A percentile compares a stretch with the other conserved stretches of the same genome.
phyloP scores from a whole-genome alignment of 1,284 basidiomycete species.

The Porogramme epimiltina region DNA sequence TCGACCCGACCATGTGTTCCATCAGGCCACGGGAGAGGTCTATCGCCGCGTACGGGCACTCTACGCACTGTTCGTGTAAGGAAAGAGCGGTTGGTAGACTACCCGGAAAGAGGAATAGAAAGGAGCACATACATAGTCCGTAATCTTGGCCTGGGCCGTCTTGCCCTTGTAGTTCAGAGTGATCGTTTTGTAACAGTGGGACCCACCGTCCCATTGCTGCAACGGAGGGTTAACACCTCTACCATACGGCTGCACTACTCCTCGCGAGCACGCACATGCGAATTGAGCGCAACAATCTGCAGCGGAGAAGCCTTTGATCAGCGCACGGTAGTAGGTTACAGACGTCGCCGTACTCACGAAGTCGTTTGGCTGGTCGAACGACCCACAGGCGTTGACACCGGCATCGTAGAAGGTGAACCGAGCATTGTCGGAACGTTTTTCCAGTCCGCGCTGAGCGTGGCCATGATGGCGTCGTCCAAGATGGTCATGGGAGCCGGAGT shows the following conservation, averaged over 20 bases:
- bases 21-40: constrained; percentile 83
- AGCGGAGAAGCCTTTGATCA: too few relatives aligned
- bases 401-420: constrained; percentile 49
- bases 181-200: constrained; percentile 3
- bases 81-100: not conserved
- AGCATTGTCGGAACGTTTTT: constrained; percentile 25
- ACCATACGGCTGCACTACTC: not conserved
- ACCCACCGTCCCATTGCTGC: constrained; percentile 5
- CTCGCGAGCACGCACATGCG: constrained; percentile 3
- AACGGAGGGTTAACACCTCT: not conserved
- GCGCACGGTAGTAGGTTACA: not conserved
- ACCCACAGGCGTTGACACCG: constrained; percentile 17
- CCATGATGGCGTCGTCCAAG: constrained; percentile 9
- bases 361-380: constrained; percentile 27
- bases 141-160: constrained; percentile 1
- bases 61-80: constrained; percentile 52
- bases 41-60: constrained; percentile 70
- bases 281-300: constrained; percentile 15
- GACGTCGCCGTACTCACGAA: constrained; percentile 30
- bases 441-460: constrained; percentile 1
- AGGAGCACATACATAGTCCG: constrained; percentile 3
- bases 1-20: constrained; percentile 47
- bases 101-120: constrained; percentile 41
- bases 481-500: constrained; percentile 1
- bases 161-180: constrained; percentile 4